A percentile compares a stretch with the other conserved stretches of the same genome.
These are phyloP conservation scores for Croton laevigatus DNA, from an alignment of 441 rosid species.

Conservation along the genomic window DNA sequence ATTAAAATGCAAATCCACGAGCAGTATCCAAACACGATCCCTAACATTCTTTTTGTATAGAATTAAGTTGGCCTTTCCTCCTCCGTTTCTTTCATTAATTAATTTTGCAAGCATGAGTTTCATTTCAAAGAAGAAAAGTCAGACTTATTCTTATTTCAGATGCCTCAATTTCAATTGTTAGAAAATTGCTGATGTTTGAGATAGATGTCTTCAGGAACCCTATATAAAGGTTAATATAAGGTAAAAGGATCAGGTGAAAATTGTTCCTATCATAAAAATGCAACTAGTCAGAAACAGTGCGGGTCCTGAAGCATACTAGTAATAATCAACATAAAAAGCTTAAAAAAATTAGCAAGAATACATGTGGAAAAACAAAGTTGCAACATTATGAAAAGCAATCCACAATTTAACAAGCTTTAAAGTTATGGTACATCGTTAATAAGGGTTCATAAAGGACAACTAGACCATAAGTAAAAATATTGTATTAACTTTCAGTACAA, in stretches of 20 bases:
- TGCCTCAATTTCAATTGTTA: background rate
- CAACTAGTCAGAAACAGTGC: background rate
- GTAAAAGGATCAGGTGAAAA: background rate
- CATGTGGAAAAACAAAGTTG: background rate
- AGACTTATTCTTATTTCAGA: too few species aligned
- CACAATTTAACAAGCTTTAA: background rate
- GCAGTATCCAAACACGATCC: background rate
- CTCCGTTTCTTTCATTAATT: background rate
- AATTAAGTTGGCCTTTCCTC: background rate
- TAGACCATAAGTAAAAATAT: conserved; percentile 1
- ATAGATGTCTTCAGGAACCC: background rate
- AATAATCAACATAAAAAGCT: background rate
- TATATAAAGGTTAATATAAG: too few species aligned
- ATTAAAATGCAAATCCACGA: background rate
- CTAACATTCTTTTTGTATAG: background rate
- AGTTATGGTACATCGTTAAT: background rate
- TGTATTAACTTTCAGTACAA: conserved; percentile 5
- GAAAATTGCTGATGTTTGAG: background rate
- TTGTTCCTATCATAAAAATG: background rate
- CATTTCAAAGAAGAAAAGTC: background rate
- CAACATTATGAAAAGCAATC: background rate
- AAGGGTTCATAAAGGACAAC: background rate
- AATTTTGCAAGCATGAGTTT: background rate
- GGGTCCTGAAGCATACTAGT: background rate
- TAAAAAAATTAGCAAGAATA: background rate